Evolutionary conservation across 108 stramenopile species (phyloP).

Genomic region (Mayamaea pseudoterrestris): DNA sequence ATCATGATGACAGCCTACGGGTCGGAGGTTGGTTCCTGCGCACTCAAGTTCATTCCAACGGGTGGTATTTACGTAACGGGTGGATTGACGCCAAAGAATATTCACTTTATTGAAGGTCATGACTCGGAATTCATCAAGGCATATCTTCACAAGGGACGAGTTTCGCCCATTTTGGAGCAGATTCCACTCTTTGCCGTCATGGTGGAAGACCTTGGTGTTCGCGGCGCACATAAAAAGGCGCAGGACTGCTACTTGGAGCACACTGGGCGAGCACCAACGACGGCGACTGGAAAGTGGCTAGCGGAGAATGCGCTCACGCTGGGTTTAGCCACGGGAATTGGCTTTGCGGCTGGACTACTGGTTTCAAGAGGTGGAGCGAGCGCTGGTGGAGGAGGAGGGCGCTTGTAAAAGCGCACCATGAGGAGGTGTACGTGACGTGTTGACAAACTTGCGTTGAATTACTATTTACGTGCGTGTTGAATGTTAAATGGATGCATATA

Average conservation of each 20-base stretch:
- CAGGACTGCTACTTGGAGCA: conserved; percentile 3
- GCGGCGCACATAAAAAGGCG: conserved; percentile 61
- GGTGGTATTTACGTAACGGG: conserved; percentile 94
- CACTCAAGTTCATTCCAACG: conserved; percentile 84
- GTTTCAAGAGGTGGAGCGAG: too few relatives aligned
- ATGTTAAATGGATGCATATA: too few relatives aligned
- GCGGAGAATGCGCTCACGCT: neutral
- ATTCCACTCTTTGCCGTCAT: conserved; percentile 86
- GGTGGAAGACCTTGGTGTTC: conserved; percentile 89
- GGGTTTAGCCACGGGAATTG: neutral
- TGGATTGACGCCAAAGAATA: conserved; percentile 94
- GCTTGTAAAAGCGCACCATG: too few relatives aligned
- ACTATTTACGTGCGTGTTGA: too few relatives aligned
- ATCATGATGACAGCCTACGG: conserved; percentile 80
- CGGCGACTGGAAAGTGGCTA: neutral
- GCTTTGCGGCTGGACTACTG: neutral
- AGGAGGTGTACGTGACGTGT: too few relatives aligned
- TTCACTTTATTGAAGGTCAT: conserved; percentile 53
- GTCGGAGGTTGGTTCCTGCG: conserved; percentile 78
- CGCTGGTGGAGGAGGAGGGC: too few relatives aligned
- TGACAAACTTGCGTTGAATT: too few relatives aligned
- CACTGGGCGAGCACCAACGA: neutral
- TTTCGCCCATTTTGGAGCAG: conserved; percentile 42
- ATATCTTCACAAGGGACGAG: conserved; percentile 87
- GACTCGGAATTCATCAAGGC: conserved; percentile 84